phyloP scores from a whole-genome alignment of 352 stramenopile species.

The Phytophthora sojae region DNA sequence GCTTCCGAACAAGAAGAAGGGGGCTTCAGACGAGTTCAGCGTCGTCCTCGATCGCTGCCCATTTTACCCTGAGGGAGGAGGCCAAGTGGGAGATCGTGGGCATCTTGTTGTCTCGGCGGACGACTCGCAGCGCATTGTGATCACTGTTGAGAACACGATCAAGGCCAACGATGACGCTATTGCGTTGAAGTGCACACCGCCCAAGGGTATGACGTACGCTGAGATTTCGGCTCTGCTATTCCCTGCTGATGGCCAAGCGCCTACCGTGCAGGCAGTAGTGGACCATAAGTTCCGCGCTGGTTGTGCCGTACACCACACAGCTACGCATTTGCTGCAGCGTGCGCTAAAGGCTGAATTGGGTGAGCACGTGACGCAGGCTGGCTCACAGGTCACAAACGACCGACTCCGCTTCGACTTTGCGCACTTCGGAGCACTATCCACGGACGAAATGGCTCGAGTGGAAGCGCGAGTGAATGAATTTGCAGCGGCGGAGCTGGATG shows the following conservation, averaged over 20 bases:
- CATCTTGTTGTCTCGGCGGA: conserved; percentile 31
- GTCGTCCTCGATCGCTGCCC: conserved; percentile 66
- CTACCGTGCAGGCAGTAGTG: conserved; percentile 51
- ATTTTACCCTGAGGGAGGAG: conserved; percentile 83
- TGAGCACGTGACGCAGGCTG: conserved; percentile 76
- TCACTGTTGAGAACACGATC: conserved; percentile 57
- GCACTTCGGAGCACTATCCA: conserved; percentile 74
- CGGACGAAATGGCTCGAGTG: conserved; percentile 66
- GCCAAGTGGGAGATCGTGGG: conserved; percentile 77
- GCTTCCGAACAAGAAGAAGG: conserved; percentile 14
- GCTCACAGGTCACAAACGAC: conserved; percentile 68
- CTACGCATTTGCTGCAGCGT: conserved; percentile 79
- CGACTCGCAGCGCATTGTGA: conserved; percentile 6
- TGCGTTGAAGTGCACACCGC: conserved; percentile 54
- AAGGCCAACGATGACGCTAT: conserved; percentile 51
- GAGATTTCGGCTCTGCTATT: conserved; percentile 37
- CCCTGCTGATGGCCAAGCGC: not conserved
- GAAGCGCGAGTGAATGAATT: conserved; percentile 68
- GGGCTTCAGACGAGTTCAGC: conserved; percentile 30
- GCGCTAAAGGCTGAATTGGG: conserved; percentile 74
- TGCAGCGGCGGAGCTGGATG: conserved; percentile 45
- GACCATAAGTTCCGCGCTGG: conserved; percentile 57
- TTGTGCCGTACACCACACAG: conserved; percentile 76
- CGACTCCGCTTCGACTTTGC: conserved; percentile 86
- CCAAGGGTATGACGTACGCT: conserved; percentile 33